Evolutionary conservation across 1,139 yeast genomes (phyloP).

Genomic region (Candida labiduridarum): DNA sequence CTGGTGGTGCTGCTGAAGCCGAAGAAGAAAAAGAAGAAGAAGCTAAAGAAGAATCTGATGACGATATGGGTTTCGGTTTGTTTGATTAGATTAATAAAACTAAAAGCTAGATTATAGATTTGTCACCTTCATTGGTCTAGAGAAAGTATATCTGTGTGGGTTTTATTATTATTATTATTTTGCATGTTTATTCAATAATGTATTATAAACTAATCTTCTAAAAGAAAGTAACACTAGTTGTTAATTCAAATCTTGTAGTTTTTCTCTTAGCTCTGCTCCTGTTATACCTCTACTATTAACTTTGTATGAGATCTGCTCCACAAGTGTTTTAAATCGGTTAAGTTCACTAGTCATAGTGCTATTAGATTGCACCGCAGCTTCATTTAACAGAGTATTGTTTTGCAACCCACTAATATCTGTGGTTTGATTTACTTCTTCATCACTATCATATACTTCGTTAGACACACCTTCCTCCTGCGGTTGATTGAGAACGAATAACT

Average conservation of each 20-base stretch:
- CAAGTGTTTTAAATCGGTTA: conserved; percentile 33
- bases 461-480: neutral
- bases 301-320: conserved; percentile 28
- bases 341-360: conserved; percentile 24
- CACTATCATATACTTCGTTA: conserved; percentile 20
- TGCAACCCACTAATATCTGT: neutral
- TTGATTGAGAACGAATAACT: conserved; percentile 12
- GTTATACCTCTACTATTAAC: conserved; percentile 10
- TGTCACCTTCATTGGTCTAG: conserved; percentile 5
- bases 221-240: neutral
- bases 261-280: conserved; percentile 7
- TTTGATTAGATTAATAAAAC: conserved; percentile 60
- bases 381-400: conserved; percentile 2
- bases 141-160: neutral
- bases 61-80: conserved; percentile 89
- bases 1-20: conserved; percentile 41
- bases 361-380: conserved; percentile 1
- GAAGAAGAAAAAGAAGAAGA: conserved; percentile 38
- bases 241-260: conserved; percentile 7
- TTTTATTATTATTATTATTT: conserved; percentile 3
- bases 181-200: conserved; percentile 8
- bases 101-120: neutral
- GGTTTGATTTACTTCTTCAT: conserved; percentile 18
- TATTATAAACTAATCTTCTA: conserved; percentile 8
- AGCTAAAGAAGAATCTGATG: conserved; percentile 51